These are phyloP conservation scores for Pseudozyma sp. DNA, from an alignment of 1,284 basidiomycete species.

Conservation along the genomic window DNA sequence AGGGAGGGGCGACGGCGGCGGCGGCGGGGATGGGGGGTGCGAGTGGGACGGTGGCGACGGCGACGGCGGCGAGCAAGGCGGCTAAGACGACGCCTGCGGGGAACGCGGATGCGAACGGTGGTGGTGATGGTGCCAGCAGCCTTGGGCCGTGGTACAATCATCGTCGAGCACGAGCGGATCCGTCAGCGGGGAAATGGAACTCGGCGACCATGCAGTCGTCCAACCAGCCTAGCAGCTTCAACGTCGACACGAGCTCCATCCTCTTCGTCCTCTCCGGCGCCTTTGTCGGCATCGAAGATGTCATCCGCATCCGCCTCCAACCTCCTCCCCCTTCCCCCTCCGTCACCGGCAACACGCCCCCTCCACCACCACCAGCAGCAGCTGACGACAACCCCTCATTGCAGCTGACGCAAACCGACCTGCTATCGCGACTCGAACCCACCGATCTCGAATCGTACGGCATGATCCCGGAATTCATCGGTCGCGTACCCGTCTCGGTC, in stretches of 20 bases:
- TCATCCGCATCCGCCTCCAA: slow-evolving; percentile 69
- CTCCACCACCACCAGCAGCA: no score
- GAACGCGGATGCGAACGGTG: background rate
- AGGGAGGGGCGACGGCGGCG: slow-evolving; percentile 10
- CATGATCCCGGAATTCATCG: slow-evolving; percentile 91
- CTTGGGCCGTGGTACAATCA: slow-evolving; percentile 36
- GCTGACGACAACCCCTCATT: no score
- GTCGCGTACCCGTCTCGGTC: slow-evolving; percentile 86
- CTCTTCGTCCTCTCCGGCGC: slow-evolving; percentile 77
- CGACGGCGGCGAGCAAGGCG: background rate
- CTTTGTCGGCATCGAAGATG: slow-evolving; percentile 88
- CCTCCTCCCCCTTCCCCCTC: no score
- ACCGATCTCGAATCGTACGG: slow-evolving; percentile 85
- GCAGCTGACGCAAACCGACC: slow-evolving; percentile 12
- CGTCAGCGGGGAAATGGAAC: background rate
- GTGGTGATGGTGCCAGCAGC: background rate
- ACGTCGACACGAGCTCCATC: slow-evolving; percentile 79
- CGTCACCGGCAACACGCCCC: no score
- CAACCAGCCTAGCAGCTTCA: slow-evolving; percentile 73
- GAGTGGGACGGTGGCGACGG: background rate
- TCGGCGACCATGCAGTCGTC: background rate
- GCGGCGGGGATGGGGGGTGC: no score
- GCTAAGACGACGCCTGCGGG: background rate
- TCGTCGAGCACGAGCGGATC: slow-evolving; percentile 1
- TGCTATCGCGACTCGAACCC: slow-evolving; percentile 20